Evolutionary conservation across 208 protist genomes (phyloP), one percentile per base, ranked within the genome.

Genomic region (Angomonas ambiguus): DNA sequence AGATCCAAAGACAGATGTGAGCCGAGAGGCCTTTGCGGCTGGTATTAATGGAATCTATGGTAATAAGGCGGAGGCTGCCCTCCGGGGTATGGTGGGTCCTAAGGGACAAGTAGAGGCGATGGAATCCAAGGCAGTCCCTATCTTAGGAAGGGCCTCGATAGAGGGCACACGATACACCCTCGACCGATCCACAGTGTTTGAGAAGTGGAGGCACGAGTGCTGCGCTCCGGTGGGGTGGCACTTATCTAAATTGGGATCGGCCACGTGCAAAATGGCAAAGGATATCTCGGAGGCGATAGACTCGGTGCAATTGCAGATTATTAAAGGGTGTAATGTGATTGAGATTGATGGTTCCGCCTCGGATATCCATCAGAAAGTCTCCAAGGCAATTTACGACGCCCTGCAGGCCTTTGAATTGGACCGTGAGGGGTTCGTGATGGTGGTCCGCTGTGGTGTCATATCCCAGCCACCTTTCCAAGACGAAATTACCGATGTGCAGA

Each of bases 251-350:
- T 68, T 95, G 22, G 85, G 88, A 51, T 86, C 73, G 41, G 74
- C 83, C 28, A 92, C 88, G 49, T 95, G 85, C 71, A 95, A 95
- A 72, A 92, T 95, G 85, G 79, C 80, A 1, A 85, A 91, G 70
- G 82, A 95, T 70, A 65, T 90, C 10, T 76, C 71, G 59, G 88
- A 95, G 65, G 83, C 88, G 10, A 77, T 86, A n/a, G 85, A 95
- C 72, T 88, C 88, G 55, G 58, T 95, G 32, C 88, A 95, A 75
- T 74, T 95, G 45, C 88, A 95, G 63, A 86, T 95, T 32, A 95
- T 95, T 66, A 92, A 92, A 60, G 88, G 88, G 22, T 92, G 85
- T 59, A 95, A 95, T 65, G 75, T 93, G 4, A 88, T 95, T 59
- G 89, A 95, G 69, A 82, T 95, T n/a, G 86, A 92, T 65, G 84